phyloP scores from a whole-genome alignment of 805 yeast species.

The Metschnikowia shivogae region DNA sequence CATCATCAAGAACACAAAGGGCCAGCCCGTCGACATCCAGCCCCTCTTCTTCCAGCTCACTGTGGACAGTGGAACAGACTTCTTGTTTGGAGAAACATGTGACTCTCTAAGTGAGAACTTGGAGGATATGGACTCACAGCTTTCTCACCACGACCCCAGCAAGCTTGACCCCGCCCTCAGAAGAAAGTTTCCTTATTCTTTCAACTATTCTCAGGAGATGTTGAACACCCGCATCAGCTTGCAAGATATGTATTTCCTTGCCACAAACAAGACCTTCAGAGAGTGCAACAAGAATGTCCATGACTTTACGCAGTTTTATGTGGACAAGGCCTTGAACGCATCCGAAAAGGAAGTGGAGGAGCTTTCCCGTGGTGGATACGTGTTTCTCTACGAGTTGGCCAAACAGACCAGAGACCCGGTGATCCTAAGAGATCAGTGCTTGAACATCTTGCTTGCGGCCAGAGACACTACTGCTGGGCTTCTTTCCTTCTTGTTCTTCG shows the following conservation, averaged over 20 bases:
- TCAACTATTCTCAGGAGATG: conserved; percentile 14
- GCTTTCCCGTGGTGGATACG: conserved; percentile 35
- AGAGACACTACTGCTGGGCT: conserved; percentile 54
- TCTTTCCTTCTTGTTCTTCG: conserved; percentile 43
- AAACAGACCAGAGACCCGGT: conserved; percentile 46
- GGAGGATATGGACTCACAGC: neutral
- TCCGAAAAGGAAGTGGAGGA: conserved; percentile 28
- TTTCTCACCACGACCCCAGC: neutral
- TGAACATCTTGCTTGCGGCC: conserved; percentile 51
- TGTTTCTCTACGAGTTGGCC: conserved; percentile 46
- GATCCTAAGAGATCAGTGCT: conserved; percentile 46
- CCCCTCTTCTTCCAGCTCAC: conserved; percentile 16
- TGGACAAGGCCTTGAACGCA: conserved; percentile 33
- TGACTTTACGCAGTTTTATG: conserved; percentile 29
- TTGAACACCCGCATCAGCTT: conserved; percentile 11
- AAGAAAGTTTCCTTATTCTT: conserved; percentile 12
- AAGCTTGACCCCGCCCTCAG: conserved; percentile 10
- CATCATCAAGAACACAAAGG: conserved; percentile 13
- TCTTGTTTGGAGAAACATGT: conserved; percentile 18
- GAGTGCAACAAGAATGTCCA: conserved; percentile 14
- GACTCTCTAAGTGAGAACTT: conserved; percentile 14
- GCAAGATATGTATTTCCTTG: conserved; percentile 15
- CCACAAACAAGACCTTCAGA: conserved; percentile 9
- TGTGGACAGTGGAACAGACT: conserved; percentile 17
- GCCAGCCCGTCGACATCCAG: conserved; percentile 14